Conservation (phyloP, 2,329 filamentous ascomycete species). For the Ilyonectria robusta region DNA sequence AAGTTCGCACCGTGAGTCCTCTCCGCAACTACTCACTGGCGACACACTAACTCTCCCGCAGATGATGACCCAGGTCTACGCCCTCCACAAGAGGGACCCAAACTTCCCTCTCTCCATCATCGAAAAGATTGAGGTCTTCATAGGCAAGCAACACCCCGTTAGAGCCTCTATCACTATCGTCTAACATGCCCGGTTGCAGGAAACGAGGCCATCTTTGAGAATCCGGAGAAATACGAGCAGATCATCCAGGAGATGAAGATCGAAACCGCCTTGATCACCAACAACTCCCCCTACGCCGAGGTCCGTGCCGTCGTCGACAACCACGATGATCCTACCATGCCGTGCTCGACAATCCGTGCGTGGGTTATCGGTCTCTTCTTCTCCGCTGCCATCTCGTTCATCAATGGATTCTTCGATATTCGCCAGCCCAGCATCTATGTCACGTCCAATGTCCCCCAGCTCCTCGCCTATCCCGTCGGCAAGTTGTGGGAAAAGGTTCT, state of each 20-base stretch:
- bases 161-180: neutral
- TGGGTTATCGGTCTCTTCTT: conserved; percentile 69
- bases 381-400: conserved; percentile 61
- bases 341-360: conserved; percentile 68
- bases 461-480: conserved; percentile 69
- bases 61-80: conserved; percentile 54
- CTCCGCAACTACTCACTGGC: no score
- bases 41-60: conserved; percentile 27
- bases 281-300: conserved; percentile 70
- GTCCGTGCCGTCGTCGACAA: conserved; percentile 69
- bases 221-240: conserved; percentile 55
- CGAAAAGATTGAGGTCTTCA: conserved; percentile 55
- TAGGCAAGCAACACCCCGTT: conserved; percentile 41
- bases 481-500: conserved; percentile 64
- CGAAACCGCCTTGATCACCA: conserved; percentile 65
- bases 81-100: conserved; percentile 54
- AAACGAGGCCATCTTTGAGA: conserved; percentile 50
- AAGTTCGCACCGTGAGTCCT: conserved; percentile 48
- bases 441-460: conserved; percentile 68
- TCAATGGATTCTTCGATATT: conserved; percentile 72
- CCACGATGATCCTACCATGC: conserved; percentile 63
- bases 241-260: conserved; percentile 67
- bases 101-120: conserved; percentile 56
- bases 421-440: conserved; percentile 68
- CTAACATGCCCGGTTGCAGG: conserved; percentile 32